Base-by-base conservation (phyloP, 495 filamentous ascomycete species). In the Xylaria curta region DNA sequence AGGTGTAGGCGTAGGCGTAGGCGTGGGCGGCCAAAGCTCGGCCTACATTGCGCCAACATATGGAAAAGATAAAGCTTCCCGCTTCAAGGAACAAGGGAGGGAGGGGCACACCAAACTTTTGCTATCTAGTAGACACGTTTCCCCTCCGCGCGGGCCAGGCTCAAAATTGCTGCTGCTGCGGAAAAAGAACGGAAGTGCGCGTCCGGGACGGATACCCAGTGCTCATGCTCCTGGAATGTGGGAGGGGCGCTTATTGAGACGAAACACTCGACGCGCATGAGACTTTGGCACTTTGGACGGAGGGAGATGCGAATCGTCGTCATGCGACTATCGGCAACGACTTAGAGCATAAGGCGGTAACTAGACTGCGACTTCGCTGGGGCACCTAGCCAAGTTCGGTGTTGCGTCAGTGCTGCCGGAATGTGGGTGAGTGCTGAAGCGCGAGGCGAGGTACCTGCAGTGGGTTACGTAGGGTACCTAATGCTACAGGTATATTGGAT, bases 21-120 rank as follows among this genome's bases (percentile, higher is more conserved):
- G 38, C 38, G 38, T 42, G 38, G 17, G 44, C 80, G 63, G 72
- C 78, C 75, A 71, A 75, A 61, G 69, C 75, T 69, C 54, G 72
- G 72, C 74, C 72, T 70, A 63, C 70, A 69, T 70, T 73, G 77
- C 28, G 70, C 70, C 68, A 72, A 74, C 77, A 79, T 77, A 71
- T 36, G 51, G 69, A 61, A 53, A 38, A 63, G 56, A 49, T 59
- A 59, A 69, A 69, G 24, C 44, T 47, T 70, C 44, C 67, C 56
- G 19, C 46, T 31, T 36, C 17, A 28, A 46, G 58, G 53, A 38
- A 38, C 36, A 38, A 38, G 36, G 36, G 36, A 46, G 58, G 53
- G 58, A 70, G 68, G 58, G 68, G 58, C 56, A 61, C 40, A 42
- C 9, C 6, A 6, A 38, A 38, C 36, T 38, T 42, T 42, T 10